A percentile compares a stretch with the other conserved stretches of the same genome.
phyloP scores from a whole-genome alignment of 352 stramenopile species.

The Phytophthora rubi region DNA sequence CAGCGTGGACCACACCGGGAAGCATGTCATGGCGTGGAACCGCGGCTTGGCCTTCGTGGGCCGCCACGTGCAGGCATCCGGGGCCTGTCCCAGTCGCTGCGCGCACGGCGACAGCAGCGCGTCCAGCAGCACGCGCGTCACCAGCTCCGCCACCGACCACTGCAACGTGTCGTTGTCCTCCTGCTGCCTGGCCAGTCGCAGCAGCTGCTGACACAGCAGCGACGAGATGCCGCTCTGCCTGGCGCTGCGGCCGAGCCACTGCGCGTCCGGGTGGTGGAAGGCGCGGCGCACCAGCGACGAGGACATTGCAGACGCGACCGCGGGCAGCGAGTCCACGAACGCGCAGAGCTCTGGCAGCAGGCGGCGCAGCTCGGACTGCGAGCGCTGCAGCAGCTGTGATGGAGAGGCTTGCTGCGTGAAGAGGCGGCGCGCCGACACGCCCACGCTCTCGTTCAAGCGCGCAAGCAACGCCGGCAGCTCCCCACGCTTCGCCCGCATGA shows the following conservation, averaged over 20 bases:
- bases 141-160: conserved; percentile 18
- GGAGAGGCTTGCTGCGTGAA: conserved; percentile 51
- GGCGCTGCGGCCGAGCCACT: conserved; percentile 68
- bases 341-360: conserved; percentile 53
- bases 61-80: conserved; percentile 56
- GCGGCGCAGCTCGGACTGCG: conserved; percentile 37
- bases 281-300: conserved; percentile 29
- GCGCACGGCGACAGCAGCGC: conserved; percentile 49
- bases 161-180: neutral
- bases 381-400: conserved; percentile 31
- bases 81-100: conserved; percentile 23
- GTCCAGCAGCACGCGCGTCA: conserved; percentile 55
- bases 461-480: conserved; percentile 19
- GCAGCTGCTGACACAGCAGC: conserved; percentile 58
- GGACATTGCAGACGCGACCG: too few relatives aligned
- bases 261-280: conserved; percentile 48
- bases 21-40: conserved; percentile 72
- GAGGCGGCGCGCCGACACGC: conserved; percentile 49
- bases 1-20: conserved; percentile 59
- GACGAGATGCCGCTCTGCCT: conserved; percentile 58
- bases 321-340: conserved; percentile 45
- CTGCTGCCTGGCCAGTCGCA: conserved; percentile 36
- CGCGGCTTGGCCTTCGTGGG: conserved; percentile 46
- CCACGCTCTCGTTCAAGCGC: conserved; percentile 54
- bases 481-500: conserved; percentile 16